These are phyloP conservation scores for Colletotrichum sublineola DNA, from an alignment of 2,329 filamentous ascomycete species.

Conservation along the genomic window DNA sequence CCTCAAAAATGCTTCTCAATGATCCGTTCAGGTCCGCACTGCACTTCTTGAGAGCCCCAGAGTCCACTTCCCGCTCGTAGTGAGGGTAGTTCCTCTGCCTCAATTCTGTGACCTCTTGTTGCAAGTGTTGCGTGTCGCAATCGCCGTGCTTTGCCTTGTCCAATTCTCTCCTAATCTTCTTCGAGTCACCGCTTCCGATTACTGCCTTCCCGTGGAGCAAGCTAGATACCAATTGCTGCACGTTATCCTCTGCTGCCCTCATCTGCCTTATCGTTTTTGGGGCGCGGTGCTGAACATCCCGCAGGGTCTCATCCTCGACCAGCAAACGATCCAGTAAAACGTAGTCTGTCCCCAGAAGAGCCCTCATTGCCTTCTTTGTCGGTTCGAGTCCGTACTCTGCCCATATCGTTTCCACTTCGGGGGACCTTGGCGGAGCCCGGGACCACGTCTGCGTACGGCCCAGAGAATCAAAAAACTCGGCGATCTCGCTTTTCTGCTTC, in stretches of 20 bases:
- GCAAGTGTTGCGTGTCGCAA: slow-evolving; percentile 2
- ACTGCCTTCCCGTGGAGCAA: slow-evolving; percentile 39
- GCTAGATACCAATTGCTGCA: neutral
- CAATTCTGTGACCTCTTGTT: slow-evolving; percentile 34
- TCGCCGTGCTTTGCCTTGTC: slow-evolving; percentile 41
- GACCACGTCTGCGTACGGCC: slow-evolving; percentile 3
- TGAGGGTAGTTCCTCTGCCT: slow-evolving; percentile 14
- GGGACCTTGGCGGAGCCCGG: slow-evolving; percentile 7
- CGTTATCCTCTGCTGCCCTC: neutral
- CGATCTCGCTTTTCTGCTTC: slow-evolving; percentile 21
- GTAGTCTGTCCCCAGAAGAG: slow-evolving; percentile 17
- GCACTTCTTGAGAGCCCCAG: neutral
- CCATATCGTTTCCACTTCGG: slow-evolving; percentile 20
- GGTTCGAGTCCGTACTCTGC: slow-evolving; percentile 19
- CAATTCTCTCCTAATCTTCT: slow-evolving; percentile 46
- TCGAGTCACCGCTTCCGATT: neutral
- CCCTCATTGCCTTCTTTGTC: neutral
- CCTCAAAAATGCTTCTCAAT: slow-evolving; percentile 26
- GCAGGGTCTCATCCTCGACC: neutral
- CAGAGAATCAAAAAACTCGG: slow-evolving; percentile 32
- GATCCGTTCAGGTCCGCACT: slow-evolving; percentile 29
- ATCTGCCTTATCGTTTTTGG: slow-evolving; percentile 10
- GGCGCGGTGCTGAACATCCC: neutral
- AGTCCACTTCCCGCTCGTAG: slow-evolving; percentile 7
- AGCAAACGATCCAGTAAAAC: neutral